Percentiles rank a stretch among this genome's conserved stretches.
phyloP scores from a whole-genome alignment of 805 yeast genomes.

The Yamadazyma laniorum region DNA sequence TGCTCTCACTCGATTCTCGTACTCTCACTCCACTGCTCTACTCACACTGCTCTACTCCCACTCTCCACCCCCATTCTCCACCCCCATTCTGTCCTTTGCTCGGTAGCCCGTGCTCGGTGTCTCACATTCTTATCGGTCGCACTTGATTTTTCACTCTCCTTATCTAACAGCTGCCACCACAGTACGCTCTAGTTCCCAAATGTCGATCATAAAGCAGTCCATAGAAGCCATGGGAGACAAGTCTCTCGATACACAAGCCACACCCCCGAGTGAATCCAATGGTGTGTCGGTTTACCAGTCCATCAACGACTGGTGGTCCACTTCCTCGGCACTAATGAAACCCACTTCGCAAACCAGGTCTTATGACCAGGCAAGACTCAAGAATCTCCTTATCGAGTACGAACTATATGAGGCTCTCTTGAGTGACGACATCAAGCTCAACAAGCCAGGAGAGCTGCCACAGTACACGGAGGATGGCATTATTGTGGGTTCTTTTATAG shows the following conservation, averaged over 20 bases:
- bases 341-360: slow-evolving; percentile 12
- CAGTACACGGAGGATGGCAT: slow-evolving; percentile 1
- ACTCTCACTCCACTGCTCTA: no score
- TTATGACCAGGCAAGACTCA: slow-evolving; percentile 19
- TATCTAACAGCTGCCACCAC: no score
- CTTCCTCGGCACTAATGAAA: slow-evolving; percentile 22
- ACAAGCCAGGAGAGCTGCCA: slow-evolving; percentile 17
- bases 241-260: not conserved
- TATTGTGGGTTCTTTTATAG: slow-evolving; percentile 24
- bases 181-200: no score
- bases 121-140: no score
- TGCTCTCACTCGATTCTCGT: no score
- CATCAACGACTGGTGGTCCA: slow-evolving; percentile 39
- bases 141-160: no score
- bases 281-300: slow-evolving; percentile 27
- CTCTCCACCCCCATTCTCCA: no score
- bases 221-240: slow-evolving; percentile 28
- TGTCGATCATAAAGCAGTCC: slow-evolving; percentile 14
- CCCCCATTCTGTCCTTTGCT: no score
- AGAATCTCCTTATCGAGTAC: slow-evolving; percentile 31
- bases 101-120: no score
- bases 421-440: slow-evolving; percentile 26
- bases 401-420: slow-evolving; percentile 33
- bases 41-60: no score
- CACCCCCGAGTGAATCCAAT: not conserved